phyloP scores from a whole-genome alignment of 1,284 basidiomycete genomes.

The Cystobasidium slooffiae region DNA sequence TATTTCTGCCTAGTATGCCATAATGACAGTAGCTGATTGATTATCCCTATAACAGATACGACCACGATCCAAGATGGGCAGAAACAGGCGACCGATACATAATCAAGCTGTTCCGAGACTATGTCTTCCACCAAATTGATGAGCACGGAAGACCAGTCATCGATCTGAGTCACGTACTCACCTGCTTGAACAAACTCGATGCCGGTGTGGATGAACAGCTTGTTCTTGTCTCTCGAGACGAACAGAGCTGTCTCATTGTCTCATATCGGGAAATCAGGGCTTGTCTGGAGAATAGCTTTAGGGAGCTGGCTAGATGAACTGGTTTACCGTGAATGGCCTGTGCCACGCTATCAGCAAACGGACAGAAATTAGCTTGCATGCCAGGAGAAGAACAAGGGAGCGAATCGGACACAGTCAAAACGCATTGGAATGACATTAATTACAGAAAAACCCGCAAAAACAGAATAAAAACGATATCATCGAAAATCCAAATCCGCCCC shows the following conservation, averaged over 20 bases:
- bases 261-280: constrained; percentile 75
- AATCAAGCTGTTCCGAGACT: constrained; percentile 96
- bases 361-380: too few species aligned
- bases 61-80: constrained; percentile 92
- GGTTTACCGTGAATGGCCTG: neutral
- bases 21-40: neutral
- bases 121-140: constrained; percentile 96
- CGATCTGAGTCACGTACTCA: constrained; percentile 87
- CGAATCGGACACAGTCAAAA: too few species aligned
- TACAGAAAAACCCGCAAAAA: too few species aligned
- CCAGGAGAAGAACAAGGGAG: too few species aligned
- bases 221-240: constrained; percentile 91
- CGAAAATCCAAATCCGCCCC: too few species aligned
- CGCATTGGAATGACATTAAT: too few species aligned
- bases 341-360: too few species aligned
- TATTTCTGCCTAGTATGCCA: neutral
- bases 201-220: constrained; percentile 89
- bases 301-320: constrained; percentile 24
- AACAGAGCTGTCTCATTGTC: constrained; percentile 91
- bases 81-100: constrained; percentile 98
- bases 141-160: constrained; percentile 86
- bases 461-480: too few species aligned
- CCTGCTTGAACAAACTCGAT: constrained; percentile 92
- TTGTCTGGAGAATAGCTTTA: constrained; percentile 41
- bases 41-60: constrained; percentile 67